Evolutionary conservation across 176 grass and related monocot species (phyloP), one percentile per base, ranked within the genome.

Genomic region (Melocanna baccifera): DNA sequence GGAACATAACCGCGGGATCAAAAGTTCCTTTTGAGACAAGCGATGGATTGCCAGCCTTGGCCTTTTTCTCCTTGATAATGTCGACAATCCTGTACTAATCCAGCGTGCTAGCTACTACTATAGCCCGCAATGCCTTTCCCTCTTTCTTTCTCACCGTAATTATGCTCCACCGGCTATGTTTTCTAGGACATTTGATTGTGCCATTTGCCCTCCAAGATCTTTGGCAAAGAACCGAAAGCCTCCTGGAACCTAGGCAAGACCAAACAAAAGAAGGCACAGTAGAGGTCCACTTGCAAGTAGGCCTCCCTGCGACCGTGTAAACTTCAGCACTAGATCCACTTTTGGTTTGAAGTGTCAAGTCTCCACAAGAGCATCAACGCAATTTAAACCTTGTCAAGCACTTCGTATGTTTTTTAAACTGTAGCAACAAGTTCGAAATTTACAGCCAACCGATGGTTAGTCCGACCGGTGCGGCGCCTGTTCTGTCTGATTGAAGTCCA

Each of bases 151-250:
- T 81, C 52, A 11, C n/a, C 71, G 34, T 3, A 62, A 89, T 89
- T 71, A 86, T 89, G 56, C 53, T 55, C 64, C 64, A 65, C 6
- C 5, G 14, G 36, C 63, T 48, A 22, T 77, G 55, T 77, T 82
- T 86, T 86, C 71, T 1, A 5, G 19, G 78, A 65, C 78, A 82
- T 56, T 77, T 86, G 71, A 86, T 90, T 9, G 70, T 75, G 82
- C 15, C 63, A 68, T 68, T 76, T 62, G 64, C 46, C 88, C 65
- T 77, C 78, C 65, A 71, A 82, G 75, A 63, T 42, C 78, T 82
- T 82, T 71, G 72, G 72, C n/a, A 76, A 86, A 89, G 71, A 43
- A 86, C 46, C 6, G 12, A 45, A 37, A 52, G 26, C 63, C 46
- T 85, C 32, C 61, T 28, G 7, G n/a, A 61, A 73, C 1, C 46